Percentiles rank a stretch among this genome's conserved stretches.
Conservation (phyloP, 169 alveolate species). For the Plasmodium relictum region DNA sequence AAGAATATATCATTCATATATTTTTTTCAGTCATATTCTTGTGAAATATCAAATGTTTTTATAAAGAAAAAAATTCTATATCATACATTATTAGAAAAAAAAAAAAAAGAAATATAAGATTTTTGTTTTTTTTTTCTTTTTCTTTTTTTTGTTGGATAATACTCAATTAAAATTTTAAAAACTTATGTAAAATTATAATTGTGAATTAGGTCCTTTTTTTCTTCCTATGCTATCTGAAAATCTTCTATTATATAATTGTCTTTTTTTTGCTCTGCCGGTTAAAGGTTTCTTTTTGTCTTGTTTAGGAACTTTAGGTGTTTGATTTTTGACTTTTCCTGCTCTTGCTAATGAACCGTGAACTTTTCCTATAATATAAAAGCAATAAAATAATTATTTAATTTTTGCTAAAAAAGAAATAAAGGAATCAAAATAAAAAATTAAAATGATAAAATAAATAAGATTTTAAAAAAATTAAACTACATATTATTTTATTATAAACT, state of each 20-base stretch:
- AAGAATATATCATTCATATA: constrained; percentile 1
- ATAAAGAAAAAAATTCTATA: neutral
- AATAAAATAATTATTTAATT: neutral
- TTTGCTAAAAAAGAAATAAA: neutral
- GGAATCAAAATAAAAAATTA: neutral
- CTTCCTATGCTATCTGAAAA: constrained; percentile 91
- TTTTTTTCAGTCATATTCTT: neutral
- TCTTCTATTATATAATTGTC: constrained; percentile 97
- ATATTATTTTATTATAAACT: no score
- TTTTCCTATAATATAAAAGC: constrained; percentile 80
- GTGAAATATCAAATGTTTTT: neutral
- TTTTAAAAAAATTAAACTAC: no score
- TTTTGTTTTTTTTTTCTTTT: neutral
- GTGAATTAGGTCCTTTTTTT: constrained; percentile 91
- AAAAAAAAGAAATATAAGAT: neutral
- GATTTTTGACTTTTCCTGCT: constrained; percentile 99
- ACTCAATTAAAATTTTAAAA: neutral
- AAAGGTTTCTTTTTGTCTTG: constrained; percentile 95
- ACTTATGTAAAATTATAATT: constrained; percentile 26
- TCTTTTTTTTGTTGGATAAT: neutral
- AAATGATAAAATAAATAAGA: no score
- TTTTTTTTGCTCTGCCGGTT: constrained; percentile 99
- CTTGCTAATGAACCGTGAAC: constrained; percentile 99
- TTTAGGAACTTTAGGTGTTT: constrained; percentile 97
- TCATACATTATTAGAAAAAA: no score